Evolutionary conservation across 2,329 filamentous ascomycete genomes (phyloP).

Genomic region (Ustilaginoidea virens): DNA sequence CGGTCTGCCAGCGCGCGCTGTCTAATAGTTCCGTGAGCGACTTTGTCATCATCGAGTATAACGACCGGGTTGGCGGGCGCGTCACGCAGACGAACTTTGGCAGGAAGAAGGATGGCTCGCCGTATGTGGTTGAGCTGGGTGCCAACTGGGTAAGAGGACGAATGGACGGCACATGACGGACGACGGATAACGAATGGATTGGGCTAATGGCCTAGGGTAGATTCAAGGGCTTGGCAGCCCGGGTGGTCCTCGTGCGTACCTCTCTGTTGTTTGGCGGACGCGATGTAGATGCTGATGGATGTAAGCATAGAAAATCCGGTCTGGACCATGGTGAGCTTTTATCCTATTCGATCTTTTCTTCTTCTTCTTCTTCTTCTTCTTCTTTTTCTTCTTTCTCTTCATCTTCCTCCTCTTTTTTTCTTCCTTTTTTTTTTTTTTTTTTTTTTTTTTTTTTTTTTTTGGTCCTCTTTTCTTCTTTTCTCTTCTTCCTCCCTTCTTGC

Average conservation of each 20-base stretch:
- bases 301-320: neutral
- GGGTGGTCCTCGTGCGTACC: slow-evolving; percentile 11
- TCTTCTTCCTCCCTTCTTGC: too few relatives aligned
- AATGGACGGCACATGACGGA: neutral
- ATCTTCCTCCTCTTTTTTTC: too few relatives aligned
- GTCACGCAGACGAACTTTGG: slow-evolving; percentile 44
- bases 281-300: neutral
- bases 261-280: neutral
- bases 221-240: slow-evolving; percentile 10
- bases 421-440: too few relatives aligned
- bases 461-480: neutral
- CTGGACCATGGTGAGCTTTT: too few relatives aligned
- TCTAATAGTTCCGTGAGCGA: slow-evolving; percentile 44
- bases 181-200: neutral
- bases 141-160: slow-evolving; percentile 44
- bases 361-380: too few relatives aligned
- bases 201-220: slow-evolving; percentile 10
- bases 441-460: neutral
- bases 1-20: slow-evolving; percentile 31
- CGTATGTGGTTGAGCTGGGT: slow-evolving; percentile 46
- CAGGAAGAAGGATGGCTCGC: slow-evolving; percentile 27
- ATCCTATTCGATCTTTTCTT: too few relatives aligned
- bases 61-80: slow-evolving; percentile 46
- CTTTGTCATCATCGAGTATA: slow-evolving; percentile 51
- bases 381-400: too few relatives aligned